phyloP scores from a whole-genome alignment of 2,329 filamentous ascomycete genomes.

The Cryphonectria nitschkei region DNA sequence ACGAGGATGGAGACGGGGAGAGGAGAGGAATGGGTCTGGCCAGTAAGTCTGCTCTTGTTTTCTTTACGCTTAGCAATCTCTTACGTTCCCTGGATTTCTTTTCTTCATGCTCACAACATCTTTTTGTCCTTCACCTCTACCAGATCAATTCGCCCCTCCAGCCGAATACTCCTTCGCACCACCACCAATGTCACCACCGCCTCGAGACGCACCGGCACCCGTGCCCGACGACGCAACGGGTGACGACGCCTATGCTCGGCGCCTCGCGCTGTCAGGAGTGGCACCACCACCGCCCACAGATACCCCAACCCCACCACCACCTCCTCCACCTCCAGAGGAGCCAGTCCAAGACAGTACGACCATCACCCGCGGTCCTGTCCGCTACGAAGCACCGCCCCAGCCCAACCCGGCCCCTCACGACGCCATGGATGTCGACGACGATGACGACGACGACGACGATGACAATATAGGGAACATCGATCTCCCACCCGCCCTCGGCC shows the following conservation, averaged over 20 bases:
- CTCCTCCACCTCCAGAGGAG: slow-evolving; percentile 23
- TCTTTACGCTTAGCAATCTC: not conserved
- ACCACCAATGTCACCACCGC: slow-evolving; percentile 53
- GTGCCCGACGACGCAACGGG: slow-evolving; percentile 63
- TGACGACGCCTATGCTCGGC: slow-evolving; percentile 71
- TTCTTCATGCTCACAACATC: not conserved
- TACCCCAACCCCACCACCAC: slow-evolving; percentile 39
- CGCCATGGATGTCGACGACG: slow-evolving; percentile 45
- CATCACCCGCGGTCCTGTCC: slow-evolving; percentile 78
- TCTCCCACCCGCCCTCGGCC: slow-evolving; percentile 58
- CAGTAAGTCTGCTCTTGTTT: slow-evolving; percentile 38
- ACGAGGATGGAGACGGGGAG: slow-evolving; percentile 40
- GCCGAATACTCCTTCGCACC: slow-evolving; percentile 60
- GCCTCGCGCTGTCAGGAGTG: slow-evolving; percentile 59
- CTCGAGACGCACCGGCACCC: slow-evolving; percentile 43
- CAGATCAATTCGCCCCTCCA: slow-evolving; percentile 65
- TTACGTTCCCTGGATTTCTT: not conserved
- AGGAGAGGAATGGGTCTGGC: slow-evolving; percentile 35
- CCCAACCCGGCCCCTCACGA: slow-evolving; percentile 45
- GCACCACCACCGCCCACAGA: slow-evolving; percentile 35
- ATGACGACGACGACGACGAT: slow-evolving; percentile 32
- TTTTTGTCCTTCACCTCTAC: not conserved
- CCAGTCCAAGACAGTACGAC: slow-evolving; percentile 50
- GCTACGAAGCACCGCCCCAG: slow-evolving; percentile 62
- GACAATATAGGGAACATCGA: slow-evolving; percentile 12